phyloP scores from a whole-genome alignment of 2,329 filamentous ascomycete genomes.

The Leptographium radiaticola region DNA sequence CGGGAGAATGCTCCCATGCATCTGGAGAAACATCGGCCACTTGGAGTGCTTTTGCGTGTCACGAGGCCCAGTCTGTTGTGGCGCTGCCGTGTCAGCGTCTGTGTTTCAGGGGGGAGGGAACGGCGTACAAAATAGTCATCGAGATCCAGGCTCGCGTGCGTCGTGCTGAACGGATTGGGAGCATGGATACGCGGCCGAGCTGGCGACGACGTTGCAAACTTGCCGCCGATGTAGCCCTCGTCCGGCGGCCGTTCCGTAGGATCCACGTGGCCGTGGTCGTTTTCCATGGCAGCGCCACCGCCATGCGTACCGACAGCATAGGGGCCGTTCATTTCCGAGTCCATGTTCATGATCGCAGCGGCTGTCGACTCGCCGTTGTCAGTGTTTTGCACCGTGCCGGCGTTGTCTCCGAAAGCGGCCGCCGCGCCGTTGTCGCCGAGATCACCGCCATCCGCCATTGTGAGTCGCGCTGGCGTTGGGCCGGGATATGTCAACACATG shows the following conservation, averaged over 20 bases:
- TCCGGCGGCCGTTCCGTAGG: background rate
- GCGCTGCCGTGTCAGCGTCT: background rate
- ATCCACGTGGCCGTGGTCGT: slow-evolving; percentile 2
- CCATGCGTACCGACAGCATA: background rate
- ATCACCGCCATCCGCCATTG: background rate
- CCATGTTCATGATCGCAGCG: background rate
- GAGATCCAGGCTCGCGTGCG: slow-evolving; percentile 23
- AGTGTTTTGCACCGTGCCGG: too few species aligned
- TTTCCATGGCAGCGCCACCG: background rate
- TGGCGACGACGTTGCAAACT: slow-evolving; percentile 13
- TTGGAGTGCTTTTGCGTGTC: slow-evolving; percentile 64
- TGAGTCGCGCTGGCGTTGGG: background rate
- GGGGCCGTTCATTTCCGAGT: background rate
- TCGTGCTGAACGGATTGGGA: slow-evolving; percentile 18
- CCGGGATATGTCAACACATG: too few species aligned
- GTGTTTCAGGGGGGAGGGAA: background rate
- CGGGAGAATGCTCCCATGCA: slow-evolving; percentile 61
- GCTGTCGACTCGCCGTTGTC: background rate
- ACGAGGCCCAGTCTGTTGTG: slow-evolving; percentile 34
- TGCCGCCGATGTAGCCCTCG: slow-evolving; percentile 4
- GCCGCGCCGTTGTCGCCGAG: background rate
- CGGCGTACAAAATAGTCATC: slow-evolving; percentile 31
- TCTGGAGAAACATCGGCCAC: slow-evolving; percentile 63
- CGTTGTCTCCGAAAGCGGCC: background rate
- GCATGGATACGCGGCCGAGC: slow-evolving; percentile 15